These are phyloP conservation scores for Saccharomycopsis malanga DNA, from an alignment of 805 yeast species.

Conservation along the genomic window DNA sequence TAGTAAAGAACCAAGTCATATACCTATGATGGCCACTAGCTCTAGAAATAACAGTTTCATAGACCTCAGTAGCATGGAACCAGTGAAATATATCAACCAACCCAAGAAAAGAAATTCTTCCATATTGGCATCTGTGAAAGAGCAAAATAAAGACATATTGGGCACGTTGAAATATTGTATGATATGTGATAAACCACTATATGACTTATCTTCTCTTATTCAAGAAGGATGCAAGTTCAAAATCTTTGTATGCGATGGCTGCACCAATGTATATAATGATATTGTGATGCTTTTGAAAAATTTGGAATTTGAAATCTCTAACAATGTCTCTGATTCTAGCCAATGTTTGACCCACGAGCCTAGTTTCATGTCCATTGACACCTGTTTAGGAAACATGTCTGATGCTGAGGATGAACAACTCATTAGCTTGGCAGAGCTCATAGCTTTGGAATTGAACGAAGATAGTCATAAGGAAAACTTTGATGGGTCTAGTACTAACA, in stretches of 20 bases:
- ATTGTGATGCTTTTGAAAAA: constrained; percentile 9
- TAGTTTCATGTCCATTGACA: constrained; percentile 31
- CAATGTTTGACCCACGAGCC: constrained; percentile 35
- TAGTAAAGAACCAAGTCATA: background rate
- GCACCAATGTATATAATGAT: constrained; percentile 18
- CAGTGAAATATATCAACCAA: background rate
- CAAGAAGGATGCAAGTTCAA: constrained; percentile 25
- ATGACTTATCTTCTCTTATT: constrained; percentile 45
- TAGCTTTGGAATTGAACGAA: constrained; percentile 14
- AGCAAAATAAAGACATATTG: background rate
- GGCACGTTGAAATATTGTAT: constrained; percentile 40
- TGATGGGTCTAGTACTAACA: constrained; percentile 1
- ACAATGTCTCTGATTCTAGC: constrained; percentile 43
- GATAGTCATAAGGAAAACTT: background rate
- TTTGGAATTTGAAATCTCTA: constrained; percentile 12
- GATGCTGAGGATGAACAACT: constrained; percentile 11
- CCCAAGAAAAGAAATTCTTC: background rate
- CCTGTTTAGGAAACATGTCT: background rate
- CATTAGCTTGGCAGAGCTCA: constrained; percentile 8
- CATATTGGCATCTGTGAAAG: background rate
- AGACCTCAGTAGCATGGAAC: background rate
- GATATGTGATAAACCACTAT: constrained; percentile 63
- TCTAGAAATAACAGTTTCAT: constrained; percentile 12
- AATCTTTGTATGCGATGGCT: constrained; percentile 21
- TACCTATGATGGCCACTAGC: background rate